These are phyloP conservation scores for Arabidopsis arenosa DNA, from an alignment of 345 rosid genomes.

Conservation along the genomic window DNA sequence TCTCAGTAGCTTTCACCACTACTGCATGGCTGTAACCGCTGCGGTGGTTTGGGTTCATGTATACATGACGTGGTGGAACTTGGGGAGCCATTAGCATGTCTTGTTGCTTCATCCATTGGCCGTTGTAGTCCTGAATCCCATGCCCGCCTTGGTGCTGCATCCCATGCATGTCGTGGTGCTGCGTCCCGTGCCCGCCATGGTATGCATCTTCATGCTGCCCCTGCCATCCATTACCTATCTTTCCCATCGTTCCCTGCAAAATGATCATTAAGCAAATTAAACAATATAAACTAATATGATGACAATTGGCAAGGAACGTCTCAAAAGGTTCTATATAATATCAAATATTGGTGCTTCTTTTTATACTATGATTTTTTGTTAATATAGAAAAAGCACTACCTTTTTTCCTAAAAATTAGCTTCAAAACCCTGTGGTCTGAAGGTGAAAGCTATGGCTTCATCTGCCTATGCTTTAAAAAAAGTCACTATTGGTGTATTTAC, in stretches of 20 bases:
- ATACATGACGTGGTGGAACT: constrained; percentile 21
- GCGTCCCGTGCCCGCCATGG: background rate
- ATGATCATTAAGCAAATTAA: background rate
- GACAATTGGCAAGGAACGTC: no score
- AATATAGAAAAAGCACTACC: no score
- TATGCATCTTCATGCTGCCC: constrained; percentile 8
- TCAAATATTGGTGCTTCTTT: background rate
- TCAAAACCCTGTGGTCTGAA: background rate
- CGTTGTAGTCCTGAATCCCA: background rate
- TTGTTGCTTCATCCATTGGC: constrained; percentile 19
- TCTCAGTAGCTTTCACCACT: constrained; percentile 28
- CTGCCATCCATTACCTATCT: constrained; percentile 36
- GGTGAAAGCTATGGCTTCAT: background rate
- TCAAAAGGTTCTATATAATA: no score
- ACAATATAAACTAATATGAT: no score
- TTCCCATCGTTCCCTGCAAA: constrained; percentile 29
- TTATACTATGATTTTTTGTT: no score
- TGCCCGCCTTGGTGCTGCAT: background rate
- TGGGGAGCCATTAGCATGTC: constrained; percentile 36
- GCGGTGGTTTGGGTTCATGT: constrained; percentile 22
- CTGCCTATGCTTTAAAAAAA: background rate
- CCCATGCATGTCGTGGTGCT: background rate
- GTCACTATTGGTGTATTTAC: background rate
- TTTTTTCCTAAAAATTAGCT: background rate
- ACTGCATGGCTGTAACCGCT: constrained; percentile 3